These are phyloP conservation scores for Usnea hakonensis DNA, from an alignment of 495 filamentous ascomycete genomes.

Conservation along the genomic window DNA sequence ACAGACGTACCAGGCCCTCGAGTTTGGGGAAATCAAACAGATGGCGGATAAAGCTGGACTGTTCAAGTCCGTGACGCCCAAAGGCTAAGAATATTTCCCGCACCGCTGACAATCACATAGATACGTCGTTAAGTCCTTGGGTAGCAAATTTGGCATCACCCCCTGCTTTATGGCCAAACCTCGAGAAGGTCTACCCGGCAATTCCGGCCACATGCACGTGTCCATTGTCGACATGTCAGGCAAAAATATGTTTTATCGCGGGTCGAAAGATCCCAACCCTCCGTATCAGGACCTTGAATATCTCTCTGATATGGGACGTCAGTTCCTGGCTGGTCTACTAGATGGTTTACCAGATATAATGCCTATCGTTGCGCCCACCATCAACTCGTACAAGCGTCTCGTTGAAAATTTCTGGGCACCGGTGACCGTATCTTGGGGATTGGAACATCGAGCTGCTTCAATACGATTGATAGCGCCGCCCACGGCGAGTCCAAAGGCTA, in stretches of 20 bases:
- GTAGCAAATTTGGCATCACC: constrained; percentile 78
- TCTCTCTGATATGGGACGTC: constrained; percentile 80
- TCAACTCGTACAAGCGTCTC: constrained; percentile 95
- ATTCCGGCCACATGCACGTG: constrained; percentile 92
- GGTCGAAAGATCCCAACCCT: constrained; percentile 58
- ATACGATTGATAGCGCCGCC: constrained; percentile 86
- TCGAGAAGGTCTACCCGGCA: constrained; percentile 78
- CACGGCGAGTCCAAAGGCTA: constrained; percentile 70
- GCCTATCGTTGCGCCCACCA: constrained; percentile 86
- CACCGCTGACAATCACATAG: constrained; percentile 27
- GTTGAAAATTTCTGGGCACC: constrained; percentile 99
- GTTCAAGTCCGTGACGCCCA: constrained; percentile 62
- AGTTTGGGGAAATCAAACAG: constrained; percentile 71
- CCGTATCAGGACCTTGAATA: constrained; percentile 65
- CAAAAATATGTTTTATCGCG: constrained; percentile 75
- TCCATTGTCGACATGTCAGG: constrained; percentile 63
- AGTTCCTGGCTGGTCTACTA: constrained; percentile 86
- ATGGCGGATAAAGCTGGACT: constrained; percentile 89
- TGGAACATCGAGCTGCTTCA: constrained; percentile 89
- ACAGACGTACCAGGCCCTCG: constrained; percentile 49
- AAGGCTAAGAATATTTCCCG: background rate
- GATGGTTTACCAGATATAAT: constrained; percentile 89
- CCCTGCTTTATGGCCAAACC: constrained; percentile 99
- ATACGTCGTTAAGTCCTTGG: constrained; percentile 80
- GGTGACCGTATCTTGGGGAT: constrained; percentile 92